Evolutionary conservation across 2,329 filamentous ascomycete genomes (phyloP).

Genomic region (Dactylonectria macrodidyma): DNA sequence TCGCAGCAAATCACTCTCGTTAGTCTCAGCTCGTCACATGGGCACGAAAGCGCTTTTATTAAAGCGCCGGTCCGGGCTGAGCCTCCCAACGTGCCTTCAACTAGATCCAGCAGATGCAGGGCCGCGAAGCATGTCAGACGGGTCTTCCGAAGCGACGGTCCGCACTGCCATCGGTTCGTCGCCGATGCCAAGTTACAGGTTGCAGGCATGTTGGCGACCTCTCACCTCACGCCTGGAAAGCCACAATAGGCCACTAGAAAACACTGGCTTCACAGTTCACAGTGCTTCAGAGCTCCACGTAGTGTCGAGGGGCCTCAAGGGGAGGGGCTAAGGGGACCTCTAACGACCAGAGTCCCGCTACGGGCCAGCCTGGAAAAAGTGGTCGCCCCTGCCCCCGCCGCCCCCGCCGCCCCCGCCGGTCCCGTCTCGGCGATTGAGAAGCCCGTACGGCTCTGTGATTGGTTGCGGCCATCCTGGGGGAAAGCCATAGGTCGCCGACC

Average conservation of each 20-base stretch:
- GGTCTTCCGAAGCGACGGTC: background rate
- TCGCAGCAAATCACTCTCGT: no score
- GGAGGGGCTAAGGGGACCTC: background rate
- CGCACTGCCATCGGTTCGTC: background rate
- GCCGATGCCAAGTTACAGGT: background rate
- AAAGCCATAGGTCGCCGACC: background rate
- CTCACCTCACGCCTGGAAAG: no score
- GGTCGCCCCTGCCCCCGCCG: background rate
- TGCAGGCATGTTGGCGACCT: no score
- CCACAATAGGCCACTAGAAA: background rate
- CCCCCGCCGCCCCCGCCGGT: background rate
- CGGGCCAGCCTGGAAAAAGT: background rate
- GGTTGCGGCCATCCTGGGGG: background rate
- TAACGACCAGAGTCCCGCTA: background rate
- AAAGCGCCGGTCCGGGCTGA: background rate
- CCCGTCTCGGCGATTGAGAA: slow-evolving; percentile 1
- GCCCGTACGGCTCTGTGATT: slow-evolving; percentile 1
- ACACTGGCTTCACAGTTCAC: background rate
- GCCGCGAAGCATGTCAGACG: slow-evolving; percentile 20
- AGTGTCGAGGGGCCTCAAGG: no score
- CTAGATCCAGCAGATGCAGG: background rate
- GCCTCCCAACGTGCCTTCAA: no score
- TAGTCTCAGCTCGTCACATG: background rate
- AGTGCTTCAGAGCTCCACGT: background rate
- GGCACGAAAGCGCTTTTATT: background rate